Conservation (phyloP, 805 yeast species). For the Pichia cabralensis region DNA sequence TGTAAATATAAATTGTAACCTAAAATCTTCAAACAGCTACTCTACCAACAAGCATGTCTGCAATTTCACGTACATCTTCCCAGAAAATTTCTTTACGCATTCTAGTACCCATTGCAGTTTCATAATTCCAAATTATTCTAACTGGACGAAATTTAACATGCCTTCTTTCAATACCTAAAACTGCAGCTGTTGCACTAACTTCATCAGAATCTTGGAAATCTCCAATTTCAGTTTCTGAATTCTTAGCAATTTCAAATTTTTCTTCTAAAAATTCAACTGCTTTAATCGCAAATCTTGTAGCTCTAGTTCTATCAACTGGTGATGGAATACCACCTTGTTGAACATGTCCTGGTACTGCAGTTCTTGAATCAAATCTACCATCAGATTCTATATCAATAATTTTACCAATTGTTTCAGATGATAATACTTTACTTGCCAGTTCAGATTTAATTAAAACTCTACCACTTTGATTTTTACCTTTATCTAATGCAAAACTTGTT, state of each 20-base stretch:
- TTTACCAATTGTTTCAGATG: conserved; percentile 61
- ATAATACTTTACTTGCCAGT: conserved; percentile 56
- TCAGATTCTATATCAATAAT: conserved; percentile 54
- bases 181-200: conserved; percentile 54
- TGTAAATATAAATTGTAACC: no score
- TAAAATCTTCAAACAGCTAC: no score
- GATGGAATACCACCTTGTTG: conserved; percentile 79
- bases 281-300: conserved; percentile 59
- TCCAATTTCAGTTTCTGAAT: conserved; percentile 21
- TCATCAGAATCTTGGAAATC: conserved; percentile 20
- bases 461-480: conserved; percentile 61
- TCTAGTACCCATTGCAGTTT: conserved; percentile 71
- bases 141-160: conserved; percentile 68
- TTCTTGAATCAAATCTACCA: conserved; percentile 63
- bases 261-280: conserved; percentile 63
- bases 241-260: conserved; percentile 11
- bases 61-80: conserved; percentile 63
- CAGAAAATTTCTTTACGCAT: conserved; percentile 87
- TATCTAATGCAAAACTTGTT: conserved; percentile 47
- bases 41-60: conserved; percentile 80
- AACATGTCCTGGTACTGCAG: conserved; percentile 81
- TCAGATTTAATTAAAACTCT: conserved; percentile 59
- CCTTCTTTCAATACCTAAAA: conserved; percentile 73
- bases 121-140: conserved; percentile 71
- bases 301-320: conserved; percentile 67